Evolutionary conservation across 345 rosid species (phyloP).

Genomic region (Eucalyptus brandiana): DNA sequence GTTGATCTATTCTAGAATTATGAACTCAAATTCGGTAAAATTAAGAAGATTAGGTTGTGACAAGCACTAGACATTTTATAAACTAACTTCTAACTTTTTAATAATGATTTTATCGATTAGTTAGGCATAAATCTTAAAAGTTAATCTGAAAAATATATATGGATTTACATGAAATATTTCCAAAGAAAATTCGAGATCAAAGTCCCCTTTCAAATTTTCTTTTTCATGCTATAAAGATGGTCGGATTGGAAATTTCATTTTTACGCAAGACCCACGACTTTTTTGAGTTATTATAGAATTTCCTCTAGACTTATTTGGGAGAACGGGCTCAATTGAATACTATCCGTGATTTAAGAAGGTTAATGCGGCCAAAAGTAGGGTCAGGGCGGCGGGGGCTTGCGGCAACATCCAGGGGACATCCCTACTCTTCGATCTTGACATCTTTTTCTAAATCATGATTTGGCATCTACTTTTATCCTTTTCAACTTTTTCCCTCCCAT

Average conservation of each 20-base stretch:
- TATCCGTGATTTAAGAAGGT: not conserved
- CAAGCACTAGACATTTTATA: not conserved
- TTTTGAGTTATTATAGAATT: not conserved
- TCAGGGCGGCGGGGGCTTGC: not conserved
- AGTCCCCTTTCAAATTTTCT: not conserved
- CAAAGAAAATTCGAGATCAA: not conserved
- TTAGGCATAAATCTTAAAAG: not conserved
- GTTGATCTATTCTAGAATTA: not conserved
- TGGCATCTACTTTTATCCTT: not conserved
- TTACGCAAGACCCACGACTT: not conserved
- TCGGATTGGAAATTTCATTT: not conserved
- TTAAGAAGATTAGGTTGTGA: not conserved
- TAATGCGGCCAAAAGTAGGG: not conserved
- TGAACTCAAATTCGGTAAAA: not conserved
- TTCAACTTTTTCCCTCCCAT: not conserved
- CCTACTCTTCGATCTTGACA: not conserved
- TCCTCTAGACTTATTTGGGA: not conserved
- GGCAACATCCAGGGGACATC: not conserved
- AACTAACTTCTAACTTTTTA: not conserved
- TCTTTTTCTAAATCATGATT: not conserved
- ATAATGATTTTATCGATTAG: not conserved
- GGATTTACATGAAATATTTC: not conserved
- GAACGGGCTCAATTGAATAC: not conserved
- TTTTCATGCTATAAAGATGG: not conserved
- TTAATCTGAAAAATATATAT: not conserved